These are phyloP conservation scores for Eucalyptus brandiana DNA, from an alignment of 345 rosid species.

Conservation along the genomic window DNA sequence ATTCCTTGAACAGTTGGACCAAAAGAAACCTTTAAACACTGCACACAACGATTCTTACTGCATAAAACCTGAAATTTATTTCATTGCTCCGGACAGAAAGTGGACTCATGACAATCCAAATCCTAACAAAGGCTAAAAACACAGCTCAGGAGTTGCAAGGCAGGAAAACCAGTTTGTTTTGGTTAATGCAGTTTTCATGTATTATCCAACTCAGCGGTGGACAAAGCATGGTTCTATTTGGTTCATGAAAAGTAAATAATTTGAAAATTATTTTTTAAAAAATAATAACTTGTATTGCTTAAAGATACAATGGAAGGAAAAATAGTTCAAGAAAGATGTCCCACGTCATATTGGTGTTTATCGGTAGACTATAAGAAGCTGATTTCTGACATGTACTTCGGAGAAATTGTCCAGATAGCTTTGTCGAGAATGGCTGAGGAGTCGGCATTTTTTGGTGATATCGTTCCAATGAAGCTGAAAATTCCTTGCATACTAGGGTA, in stretches of 20 bases:
- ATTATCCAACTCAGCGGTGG: background rate
- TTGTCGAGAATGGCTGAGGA: slow-evolving; percentile 52
- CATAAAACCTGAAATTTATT: no score
- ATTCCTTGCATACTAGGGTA: slow-evolving; percentile 55
- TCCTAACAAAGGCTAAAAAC: background rate
- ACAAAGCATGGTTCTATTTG: no score
- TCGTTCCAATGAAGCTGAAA: slow-evolving; percentile 48
- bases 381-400: slow-evolving; percentile 69
- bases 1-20: no score
- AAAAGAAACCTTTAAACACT: no score
- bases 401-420: slow-evolving; percentile 58
- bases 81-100: no score
- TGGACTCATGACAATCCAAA: no score
- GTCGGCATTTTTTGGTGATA: slow-evolving; percentile 57
- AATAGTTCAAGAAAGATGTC: no score
- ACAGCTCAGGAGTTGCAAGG: background rate
- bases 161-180: background rate
- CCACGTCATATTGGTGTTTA: background rate
- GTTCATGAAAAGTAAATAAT: background rate
- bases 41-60: no score
- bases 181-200: background rate
- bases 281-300: no score
- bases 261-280: no score
- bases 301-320: background rate
- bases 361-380: slow-evolving; percentile 44